Conservation (phyloP, 306 rosid genomes). For the Acacia acuminata region DNA sequence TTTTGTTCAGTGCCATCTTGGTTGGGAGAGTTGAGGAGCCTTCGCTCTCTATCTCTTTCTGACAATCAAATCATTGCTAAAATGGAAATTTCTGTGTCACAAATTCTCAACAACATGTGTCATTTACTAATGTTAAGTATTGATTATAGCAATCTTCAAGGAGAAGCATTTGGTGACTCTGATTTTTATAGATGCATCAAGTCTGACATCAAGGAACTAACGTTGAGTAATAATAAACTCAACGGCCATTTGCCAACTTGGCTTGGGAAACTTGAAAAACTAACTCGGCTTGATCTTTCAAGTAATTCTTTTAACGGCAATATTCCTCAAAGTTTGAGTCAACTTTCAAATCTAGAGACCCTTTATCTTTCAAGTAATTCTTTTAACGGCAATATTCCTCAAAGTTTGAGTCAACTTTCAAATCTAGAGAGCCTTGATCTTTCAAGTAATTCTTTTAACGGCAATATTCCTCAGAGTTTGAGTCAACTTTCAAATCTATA, state of each 20-base stretch:
- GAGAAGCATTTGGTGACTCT: background rate
- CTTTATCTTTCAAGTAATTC: no score
- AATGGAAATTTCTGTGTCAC: background rate
- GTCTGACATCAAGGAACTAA: background rate
- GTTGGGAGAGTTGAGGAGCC: background rate
- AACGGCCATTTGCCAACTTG: background rate
- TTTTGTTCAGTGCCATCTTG: conserved; percentile 22
- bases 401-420: no score
- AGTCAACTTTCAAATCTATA: no score
- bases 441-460: no score
- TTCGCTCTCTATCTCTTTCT: background rate
- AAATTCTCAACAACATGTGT: background rate
- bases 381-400: no score
- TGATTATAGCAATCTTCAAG: background rate
- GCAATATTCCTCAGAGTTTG: no score
- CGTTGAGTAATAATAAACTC: background rate
- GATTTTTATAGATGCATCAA: background rate
- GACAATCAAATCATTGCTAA: accelerated
- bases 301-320: no score
- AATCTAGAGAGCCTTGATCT: no score
- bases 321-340: no score
- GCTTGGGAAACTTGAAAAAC: background rate
- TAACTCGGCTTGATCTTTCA: no score
- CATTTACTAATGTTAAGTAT: background rate
- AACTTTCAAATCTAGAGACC: no score